Evolutionary conservation across 768 basidiomycete species (phyloP).

Genomic region (Mycena amicta): DNA sequence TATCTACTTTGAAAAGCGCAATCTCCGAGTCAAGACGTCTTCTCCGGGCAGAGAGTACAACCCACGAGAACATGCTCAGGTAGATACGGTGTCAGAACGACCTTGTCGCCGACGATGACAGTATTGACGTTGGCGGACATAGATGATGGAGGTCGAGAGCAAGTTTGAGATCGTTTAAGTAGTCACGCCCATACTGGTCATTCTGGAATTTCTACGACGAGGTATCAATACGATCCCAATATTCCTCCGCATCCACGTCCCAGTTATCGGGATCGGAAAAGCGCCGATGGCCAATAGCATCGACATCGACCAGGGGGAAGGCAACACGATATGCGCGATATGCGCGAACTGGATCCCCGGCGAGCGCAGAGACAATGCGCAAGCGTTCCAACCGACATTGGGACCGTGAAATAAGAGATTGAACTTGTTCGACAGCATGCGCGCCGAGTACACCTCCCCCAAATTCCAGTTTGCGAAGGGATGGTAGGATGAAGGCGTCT

Average conservation of each 20-base stretch:
- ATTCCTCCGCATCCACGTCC: too few relatives aligned
- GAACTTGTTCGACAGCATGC: background rate
- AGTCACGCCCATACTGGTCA: too few relatives aligned
- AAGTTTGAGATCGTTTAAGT: too few relatives aligned
- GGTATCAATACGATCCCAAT: too few relatives aligned
- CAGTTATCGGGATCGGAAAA: too few relatives aligned
- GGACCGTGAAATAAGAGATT: background rate
- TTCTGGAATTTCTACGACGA: too few relatives aligned
- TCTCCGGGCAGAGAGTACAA: background rate
- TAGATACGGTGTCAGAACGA: slow-evolving; percentile 71
- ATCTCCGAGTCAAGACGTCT: slow-evolving; percentile 2
- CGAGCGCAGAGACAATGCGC: too few relatives aligned
- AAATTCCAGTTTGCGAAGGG: background rate
- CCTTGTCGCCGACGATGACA: slow-evolving; percentile 63
- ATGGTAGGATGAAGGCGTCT: background rate
- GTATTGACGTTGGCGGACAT: slow-evolving; percentile 74
- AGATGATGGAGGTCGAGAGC: background rate
- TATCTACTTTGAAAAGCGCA: slow-evolving; percentile 57
- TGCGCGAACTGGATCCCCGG: too few relatives aligned
- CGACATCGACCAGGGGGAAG: too few relatives aligned
- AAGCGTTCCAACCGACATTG: background rate
- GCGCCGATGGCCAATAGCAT: too few relatives aligned
- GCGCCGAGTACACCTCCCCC: background rate
- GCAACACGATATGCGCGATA: too few relatives aligned
- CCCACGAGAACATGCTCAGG: slow-evolving; percentile 53